These are phyloP conservation scores for Trichosanthes truncata DNA, from an alignment of 306 rosid species.

Conservation along the genomic window DNA sequence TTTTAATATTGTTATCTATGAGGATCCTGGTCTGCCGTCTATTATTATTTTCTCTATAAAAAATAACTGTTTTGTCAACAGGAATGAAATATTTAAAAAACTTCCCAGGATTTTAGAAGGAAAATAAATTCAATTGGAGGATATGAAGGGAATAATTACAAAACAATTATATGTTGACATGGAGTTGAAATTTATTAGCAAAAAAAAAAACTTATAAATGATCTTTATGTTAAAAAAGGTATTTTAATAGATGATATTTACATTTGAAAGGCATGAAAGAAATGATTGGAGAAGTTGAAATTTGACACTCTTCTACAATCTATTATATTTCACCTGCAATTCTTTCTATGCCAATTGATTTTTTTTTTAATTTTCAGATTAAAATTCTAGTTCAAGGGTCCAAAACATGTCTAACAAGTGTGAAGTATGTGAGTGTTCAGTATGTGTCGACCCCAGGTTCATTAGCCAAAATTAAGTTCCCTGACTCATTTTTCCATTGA, in stretches of 20 bases:
- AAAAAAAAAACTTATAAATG: neutral
- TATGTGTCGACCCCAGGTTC: neutral
- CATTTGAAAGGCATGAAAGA: neutral
- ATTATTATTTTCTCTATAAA: too few species aligned
- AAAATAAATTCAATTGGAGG: neutral
- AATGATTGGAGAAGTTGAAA: neutral
- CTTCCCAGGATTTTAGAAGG: neutral
- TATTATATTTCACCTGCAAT: neutral
- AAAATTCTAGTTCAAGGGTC: neutral
- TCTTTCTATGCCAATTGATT: neutral
- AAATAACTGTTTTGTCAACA: neutral
- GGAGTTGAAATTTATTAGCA: neutral
- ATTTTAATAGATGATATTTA: neutral
- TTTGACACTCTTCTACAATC: neutral
- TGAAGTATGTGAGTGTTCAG: neutral
- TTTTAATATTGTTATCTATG: neutral
- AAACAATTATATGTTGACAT: neutral
- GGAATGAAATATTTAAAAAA: neutral
- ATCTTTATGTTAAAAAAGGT: neutral
- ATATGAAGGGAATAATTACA: neutral
- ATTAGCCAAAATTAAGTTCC: neutral
- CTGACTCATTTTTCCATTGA: neutral
- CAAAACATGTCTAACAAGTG: neutral
- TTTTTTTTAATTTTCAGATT: neutral
- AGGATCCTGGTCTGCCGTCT: neutral